Conservation (phyloP, 208 protist genomes). For the Acanthamoeba culbertsoni region DNA sequence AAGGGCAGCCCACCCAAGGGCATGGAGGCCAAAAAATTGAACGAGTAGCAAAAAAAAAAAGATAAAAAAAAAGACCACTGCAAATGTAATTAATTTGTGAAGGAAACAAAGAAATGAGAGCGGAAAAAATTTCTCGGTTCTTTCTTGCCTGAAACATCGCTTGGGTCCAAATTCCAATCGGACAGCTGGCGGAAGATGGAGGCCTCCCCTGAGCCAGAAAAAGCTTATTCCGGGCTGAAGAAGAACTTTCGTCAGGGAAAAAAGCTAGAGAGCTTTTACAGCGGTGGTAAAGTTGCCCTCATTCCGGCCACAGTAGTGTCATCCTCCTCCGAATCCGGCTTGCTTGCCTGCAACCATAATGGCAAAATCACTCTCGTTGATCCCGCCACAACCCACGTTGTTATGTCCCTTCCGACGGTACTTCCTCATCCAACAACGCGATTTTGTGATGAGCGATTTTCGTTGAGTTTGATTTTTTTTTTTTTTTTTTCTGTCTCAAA, state of each 20-base stretch:
- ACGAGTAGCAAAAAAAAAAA: background rate
- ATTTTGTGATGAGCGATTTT: background rate
- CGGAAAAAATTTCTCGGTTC: too few species aligned
- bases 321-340: background rate
- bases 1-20: constrained; percentile 15
- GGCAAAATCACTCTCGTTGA: background rate
- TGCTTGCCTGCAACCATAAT: background rate
- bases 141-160: too few species aligned
- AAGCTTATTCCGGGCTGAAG: background rate
- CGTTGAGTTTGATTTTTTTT: background rate
- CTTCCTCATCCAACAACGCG: background rate
- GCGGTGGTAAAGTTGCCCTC: constrained; percentile 13
- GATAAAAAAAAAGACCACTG: too few species aligned
- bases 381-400: background rate
- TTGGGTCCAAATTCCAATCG: too few species aligned
- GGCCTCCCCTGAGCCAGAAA: background rate
- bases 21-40: background rate
- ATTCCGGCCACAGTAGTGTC: background rate
- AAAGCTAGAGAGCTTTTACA: constrained; percentile 19
- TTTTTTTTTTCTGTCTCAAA: background rate
- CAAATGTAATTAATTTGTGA: too few species aligned
- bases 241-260: background rate
- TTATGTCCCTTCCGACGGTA: background rate
- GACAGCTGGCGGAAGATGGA: background rate
- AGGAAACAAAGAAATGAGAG: too few species aligned